These are phyloP conservation scores for Acer yangbiense DNA, from an alignment of 345 rosid genomes.

Conservation along the genomic window DNA sequence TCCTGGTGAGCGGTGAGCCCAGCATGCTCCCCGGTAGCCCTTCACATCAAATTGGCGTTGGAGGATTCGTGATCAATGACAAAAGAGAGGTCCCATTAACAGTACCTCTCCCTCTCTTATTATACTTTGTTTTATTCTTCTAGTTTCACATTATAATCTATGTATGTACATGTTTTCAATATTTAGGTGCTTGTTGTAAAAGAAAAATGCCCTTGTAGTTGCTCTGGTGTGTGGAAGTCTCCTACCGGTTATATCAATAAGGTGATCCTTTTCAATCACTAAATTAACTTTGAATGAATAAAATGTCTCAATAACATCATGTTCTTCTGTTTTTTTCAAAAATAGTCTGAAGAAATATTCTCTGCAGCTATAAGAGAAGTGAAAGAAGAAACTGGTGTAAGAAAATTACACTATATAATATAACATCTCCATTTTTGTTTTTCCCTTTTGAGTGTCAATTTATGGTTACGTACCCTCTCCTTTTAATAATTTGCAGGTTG, in stretches of 20 bases:
- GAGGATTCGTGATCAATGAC: conserved; percentile 47
- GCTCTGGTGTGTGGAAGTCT: conserved; percentile 52
- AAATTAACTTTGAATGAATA: not conserved
- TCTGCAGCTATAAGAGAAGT: conserved; percentile 58
- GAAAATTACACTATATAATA: not conserved
- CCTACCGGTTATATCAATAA: conserved; percentile 59
- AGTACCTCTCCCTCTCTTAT: not conserved
- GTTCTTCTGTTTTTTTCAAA: not conserved
- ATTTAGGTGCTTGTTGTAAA: conserved; percentile 51
- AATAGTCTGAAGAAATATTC: conserved; percentile 54
- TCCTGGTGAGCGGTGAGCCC: conserved; percentile 39
- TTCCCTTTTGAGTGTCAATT: not conserved
- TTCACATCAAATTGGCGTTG: conserved; percentile 55
- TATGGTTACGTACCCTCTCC: too few relatives aligned
- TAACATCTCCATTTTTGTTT: not conserved
- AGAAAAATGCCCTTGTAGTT: conserved; percentile 48
- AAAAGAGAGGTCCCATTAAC: conserved; percentile 37
- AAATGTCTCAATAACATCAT: not conserved
- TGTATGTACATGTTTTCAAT: not conserved
- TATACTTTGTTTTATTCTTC: not conserved
- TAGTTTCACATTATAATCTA: not conserved
- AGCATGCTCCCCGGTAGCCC: conserved; percentile 52
- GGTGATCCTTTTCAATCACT: conserved; percentile 22
- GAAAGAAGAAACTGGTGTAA: conserved; percentile 63
- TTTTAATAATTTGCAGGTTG: conserved; percentile 32